Evolutionary conservation across 2,329 filamentous ascomycete species (phyloP).

Genomic region (Beauveria sp.): DNA sequence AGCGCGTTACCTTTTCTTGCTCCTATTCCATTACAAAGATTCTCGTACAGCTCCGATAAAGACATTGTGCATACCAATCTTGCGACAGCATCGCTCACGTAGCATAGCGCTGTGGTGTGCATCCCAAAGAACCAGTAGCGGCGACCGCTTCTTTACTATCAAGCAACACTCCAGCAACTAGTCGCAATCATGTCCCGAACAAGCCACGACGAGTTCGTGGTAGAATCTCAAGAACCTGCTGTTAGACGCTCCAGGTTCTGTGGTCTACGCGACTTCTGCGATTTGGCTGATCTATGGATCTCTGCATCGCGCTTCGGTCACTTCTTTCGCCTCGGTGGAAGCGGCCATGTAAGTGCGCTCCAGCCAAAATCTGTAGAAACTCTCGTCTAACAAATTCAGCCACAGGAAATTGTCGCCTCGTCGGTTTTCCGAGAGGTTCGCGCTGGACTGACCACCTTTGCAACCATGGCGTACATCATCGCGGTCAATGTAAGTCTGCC

Average conservation of each 20-base stretch:
- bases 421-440: slow-evolving; percentile 72
- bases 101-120: not conserved
- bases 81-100: not conserved
- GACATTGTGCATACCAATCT: no score
- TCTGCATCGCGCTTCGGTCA: slow-evolving; percentile 43
- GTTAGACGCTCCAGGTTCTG: slow-evolving; percentile 22
- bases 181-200: slow-evolving; percentile 3
- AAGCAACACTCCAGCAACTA: not conserved
- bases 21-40: no score
- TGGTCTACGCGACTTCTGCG: slow-evolving; percentile 28
- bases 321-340: slow-evolving; percentile 59
- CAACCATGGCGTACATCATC: slow-evolving; percentile 81
- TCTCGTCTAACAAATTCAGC: slow-evolving; percentile 33
- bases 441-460: slow-evolving; percentile 72
- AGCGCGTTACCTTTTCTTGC: no score
- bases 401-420: slow-evolving; percentile 57
- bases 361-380: not conserved
- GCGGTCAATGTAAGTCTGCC: slow-evolving; percentile 51
- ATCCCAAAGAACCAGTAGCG: not conserved
- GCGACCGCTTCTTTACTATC: not conserved
- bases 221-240: slow-evolving; percentile 12
- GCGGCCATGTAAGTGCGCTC: slow-evolving; percentile 53
- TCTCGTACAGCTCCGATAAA: not conserved
- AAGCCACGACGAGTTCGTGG: slow-evolving; percentile 11
- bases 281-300: slow-evolving; percentile 28